A percentile compares a stretch with the other conserved stretches of the same genome.
Conservation (phyloP, 768 basidiomycete species). For the Suillus decipiens region DNA sequence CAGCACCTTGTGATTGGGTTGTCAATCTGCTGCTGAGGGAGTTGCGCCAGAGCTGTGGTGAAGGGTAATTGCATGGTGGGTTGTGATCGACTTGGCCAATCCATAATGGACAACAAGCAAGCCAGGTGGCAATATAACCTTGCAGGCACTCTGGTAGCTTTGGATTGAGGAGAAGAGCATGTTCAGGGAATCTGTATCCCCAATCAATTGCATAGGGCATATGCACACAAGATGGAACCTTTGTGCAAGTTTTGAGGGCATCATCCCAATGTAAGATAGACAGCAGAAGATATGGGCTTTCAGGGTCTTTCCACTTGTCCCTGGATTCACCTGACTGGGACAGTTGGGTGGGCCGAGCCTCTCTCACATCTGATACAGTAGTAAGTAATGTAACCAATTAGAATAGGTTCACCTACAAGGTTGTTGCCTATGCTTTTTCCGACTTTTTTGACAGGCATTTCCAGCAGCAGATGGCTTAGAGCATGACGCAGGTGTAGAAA, state of each 20-base stretch:
- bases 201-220: not conserved
- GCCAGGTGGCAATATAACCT: constrained; percentile 6
- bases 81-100: not conserved
- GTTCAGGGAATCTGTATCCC: constrained; percentile 12
- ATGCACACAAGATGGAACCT: constrained; percentile 3
- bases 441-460: too few relatives aligned
- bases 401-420: too few relatives aligned
- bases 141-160: not conserved
- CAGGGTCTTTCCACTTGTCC: constrained; percentile 8
- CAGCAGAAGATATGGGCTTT: not conserved
- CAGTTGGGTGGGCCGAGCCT: too few relatives aligned
- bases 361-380: too few relatives aligned
- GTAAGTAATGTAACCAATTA: too few relatives aligned
- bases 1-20: too few relatives aligned
- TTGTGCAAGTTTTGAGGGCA: not conserved
- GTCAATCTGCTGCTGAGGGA: not conserved
- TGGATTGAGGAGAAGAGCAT: not conserved
- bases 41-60: not conserved
- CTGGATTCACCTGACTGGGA: too few relatives aligned
- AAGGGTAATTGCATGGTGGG: not conserved
- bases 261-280: not conserved
- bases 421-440: too few relatives aligned
- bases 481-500: too few relatives aligned
- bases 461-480: too few relatives aligned
- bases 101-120: not conserved